A percentile compares a stretch with the other conserved stretches of the same genome.
Evolutionary conservation across 345 rosid species (phyloP).

Genomic region (Eucalyptus cladocalyx): DNA sequence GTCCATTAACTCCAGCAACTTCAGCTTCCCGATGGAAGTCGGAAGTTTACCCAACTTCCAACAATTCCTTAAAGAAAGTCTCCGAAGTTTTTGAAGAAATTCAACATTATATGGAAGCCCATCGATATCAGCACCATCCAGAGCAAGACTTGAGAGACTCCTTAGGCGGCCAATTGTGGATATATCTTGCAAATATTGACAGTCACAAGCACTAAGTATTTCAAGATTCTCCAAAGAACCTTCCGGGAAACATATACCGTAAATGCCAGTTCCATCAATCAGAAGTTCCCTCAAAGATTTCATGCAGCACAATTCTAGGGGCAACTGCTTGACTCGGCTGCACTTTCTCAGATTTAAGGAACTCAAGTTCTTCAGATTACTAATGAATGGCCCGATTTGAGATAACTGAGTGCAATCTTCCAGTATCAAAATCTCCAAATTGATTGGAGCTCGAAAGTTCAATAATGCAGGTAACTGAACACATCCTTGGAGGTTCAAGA

Average conservation of each 20-base stretch:
- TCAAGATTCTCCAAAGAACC: not conserved
- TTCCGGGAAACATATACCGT: accelerated
- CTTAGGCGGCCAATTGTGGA: not conserved
- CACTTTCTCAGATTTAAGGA: not conserved
- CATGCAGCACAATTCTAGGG: not conserved
- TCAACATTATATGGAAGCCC: not conserved
- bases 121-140: not conserved
- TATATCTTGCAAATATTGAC: not conserved
- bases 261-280: not conserved
- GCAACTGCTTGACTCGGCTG: not conserved
- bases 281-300: not conserved
- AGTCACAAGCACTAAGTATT: not conserved
- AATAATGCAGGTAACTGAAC: too few relatives aligned
- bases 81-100: not conserved
- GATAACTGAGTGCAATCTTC: not conserved
- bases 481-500: not conserved
- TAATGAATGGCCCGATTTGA: not conserved
- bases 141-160: not conserved
- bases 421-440: not conserved
- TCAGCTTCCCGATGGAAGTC: not conserved
- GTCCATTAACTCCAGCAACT: too few relatives aligned
- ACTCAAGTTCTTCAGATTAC: not conserved
- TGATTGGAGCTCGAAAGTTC: not conserved
- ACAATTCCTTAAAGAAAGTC: not conserved
- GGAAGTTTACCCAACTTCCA: not conserved